These are phyloP conservation scores for Combretum micranthum DNA, from an alignment of 345 rosid genomes.

Conservation along the genomic window DNA sequence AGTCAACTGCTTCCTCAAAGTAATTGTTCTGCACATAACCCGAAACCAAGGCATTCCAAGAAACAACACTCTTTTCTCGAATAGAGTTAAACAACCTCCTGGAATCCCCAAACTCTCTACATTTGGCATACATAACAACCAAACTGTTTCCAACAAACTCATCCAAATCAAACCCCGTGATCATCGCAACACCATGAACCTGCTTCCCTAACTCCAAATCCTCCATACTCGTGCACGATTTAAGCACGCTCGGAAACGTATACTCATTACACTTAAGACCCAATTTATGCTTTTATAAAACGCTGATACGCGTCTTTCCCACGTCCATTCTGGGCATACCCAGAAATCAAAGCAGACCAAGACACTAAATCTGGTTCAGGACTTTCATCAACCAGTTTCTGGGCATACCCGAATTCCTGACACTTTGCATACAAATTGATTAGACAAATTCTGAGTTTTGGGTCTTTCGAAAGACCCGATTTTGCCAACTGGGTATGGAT, in stretches of 20 bases:
- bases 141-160: slow-evolving; percentile 56
- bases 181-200: slow-evolving; percentile 45
- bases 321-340: slow-evolving; percentile 40
- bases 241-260: slow-evolving; percentile 50
- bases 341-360: slow-evolving; percentile 67
- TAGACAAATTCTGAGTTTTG: slow-evolving; percentile 26
- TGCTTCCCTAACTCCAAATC: slow-evolving; percentile 47
- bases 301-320: slow-evolving; percentile 33
- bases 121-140: slow-evolving; percentile 54
- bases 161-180: slow-evolving; percentile 43
- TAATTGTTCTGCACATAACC: slow-evolving; percentile 43
- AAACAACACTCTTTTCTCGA: slow-evolving; percentile 39
- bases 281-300: slow-evolving; percentile 35
- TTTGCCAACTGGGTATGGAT: slow-evolving; percentile 36
- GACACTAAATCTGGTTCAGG: slow-evolving; percentile 46
- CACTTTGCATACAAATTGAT: slow-evolving; percentile 31
- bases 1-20: slow-evolving; percentile 27
- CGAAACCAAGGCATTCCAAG: slow-evolving; percentile 55
- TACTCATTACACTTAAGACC: slow-evolving; percentile 50
- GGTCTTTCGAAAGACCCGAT: slow-evolving; percentile 22
- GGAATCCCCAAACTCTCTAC: slow-evolving; percentile 36
- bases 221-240: slow-evolving; percentile 37
- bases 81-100: slow-evolving; percentile 42
- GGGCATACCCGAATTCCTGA: slow-evolving; percentile 31
- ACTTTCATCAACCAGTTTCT: slow-evolving; percentile 47